Base-by-base conservation (phyloP, 129 eudicot species). In the Artemisia annua region DNA sequence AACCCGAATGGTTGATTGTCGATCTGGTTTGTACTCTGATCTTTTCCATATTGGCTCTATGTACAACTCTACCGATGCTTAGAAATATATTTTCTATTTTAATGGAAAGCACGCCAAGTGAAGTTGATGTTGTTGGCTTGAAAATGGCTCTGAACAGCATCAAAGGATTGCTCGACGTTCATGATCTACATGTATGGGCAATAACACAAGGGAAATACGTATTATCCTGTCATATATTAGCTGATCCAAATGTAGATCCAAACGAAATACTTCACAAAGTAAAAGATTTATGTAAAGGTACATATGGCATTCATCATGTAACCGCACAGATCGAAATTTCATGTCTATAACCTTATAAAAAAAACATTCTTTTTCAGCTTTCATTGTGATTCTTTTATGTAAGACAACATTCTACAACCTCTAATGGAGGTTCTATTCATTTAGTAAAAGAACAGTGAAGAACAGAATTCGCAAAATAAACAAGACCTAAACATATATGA, bases 141-240 rank as follows among this genome's bases (percentile, higher is more conserved):
- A 76, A 79, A 73, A 79, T 32, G 4, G 94, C 78, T 28, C 68
- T 90, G 5, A 77, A 59, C 46, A 48, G 77, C 49, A 77, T 87
- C 13, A 60, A 78, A 48, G 94, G 94, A 68, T 74, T 90, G 20
- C 39, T 19, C 48, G 86, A 85, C 66, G 87, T 90, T 77, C 83
- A 87, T 81, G 97, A 90, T 80, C 83, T 90, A 62, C 94, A 87
- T 81, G 85, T 90, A 48, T 90, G 97, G 97, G 79, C 91, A 4
- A 82, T 90, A 39, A 90, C 91, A 3, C 58, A 71, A 15, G 97
- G 97, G 28, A 85, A 87, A 78, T 26, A 56, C 68, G 87, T 79
- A 49, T 49, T 90, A 78, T 65, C 81, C 54, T 87, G 94, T 69
- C 94, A 90, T 80, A 73, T 83, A 73, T 30, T 55, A 56, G 79